A percentile compares a stretch with the other conserved stretches of the same genome.
Evolutionary conservation across 176 grass and related monocot genomes (phyloP).

Genomic region (Secale cereale): DNA sequence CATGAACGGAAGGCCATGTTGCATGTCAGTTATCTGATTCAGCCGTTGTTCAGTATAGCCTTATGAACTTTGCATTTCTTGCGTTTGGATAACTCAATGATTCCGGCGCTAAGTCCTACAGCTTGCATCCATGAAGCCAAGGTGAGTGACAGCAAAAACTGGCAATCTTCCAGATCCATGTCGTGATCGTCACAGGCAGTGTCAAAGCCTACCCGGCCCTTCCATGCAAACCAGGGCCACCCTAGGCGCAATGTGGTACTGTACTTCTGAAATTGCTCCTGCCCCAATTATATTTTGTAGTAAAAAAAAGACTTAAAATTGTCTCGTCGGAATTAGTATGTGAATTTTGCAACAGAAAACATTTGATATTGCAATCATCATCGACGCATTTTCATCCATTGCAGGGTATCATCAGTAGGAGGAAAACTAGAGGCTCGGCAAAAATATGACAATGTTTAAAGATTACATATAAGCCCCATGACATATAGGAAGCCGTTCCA

Average conservation of each 20-base stretch:
- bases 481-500: neutral
- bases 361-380: neutral
- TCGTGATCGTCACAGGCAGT: neutral
- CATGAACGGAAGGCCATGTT: neutral
- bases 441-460: conserved; percentile 12
- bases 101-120: too few species aligned
- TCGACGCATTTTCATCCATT: neutral
- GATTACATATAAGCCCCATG: conserved; percentile 8
- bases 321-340: neutral
- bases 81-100: neutral
- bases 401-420: neutral
- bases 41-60: too few species aligned
- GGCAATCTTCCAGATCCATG: neutral
- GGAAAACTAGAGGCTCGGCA: neutral
- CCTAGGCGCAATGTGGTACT: neutral
- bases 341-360: neutral
- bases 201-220: neutral
- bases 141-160: neutral
- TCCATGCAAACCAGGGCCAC: neutral
- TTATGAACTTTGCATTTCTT: neutral
- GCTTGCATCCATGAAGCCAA: neutral
- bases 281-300: neutral
- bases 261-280: neutral
- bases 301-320: too few species aligned
- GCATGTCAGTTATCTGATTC: neutral